Conservation (phyloP, 805 yeast species). For the Pichia kluyveri region DNA sequence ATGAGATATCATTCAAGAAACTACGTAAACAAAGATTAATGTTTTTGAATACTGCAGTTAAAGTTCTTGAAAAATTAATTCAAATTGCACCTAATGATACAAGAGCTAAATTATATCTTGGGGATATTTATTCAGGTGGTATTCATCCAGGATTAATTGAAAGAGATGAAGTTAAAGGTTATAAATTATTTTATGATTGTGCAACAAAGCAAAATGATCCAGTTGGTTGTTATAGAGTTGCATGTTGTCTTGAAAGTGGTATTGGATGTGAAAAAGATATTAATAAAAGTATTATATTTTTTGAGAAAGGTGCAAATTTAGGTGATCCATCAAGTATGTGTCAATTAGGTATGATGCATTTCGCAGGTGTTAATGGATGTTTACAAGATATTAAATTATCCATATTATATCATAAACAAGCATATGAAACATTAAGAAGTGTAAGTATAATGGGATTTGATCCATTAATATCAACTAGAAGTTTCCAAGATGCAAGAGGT, state of each 20-base stretch:
- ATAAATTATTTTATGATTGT: constrained; percentile 49
- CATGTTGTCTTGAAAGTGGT: constrained; percentile 63
- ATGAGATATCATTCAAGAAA: constrained; percentile 32
- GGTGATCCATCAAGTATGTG: constrained; percentile 65
- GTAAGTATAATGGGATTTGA: constrained; percentile 23
- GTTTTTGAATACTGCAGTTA: constrained; percentile 49
- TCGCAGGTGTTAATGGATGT: constrained; percentile 31
- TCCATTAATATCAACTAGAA: constrained; percentile 26
- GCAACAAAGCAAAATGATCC: constrained; percentile 45
- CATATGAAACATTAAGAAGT: constrained; percentile 19
- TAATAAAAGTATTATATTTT: constrained; percentile 43
- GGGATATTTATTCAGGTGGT: constrained; percentile 47
- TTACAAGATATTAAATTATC: constrained; percentile 21
- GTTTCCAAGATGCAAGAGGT: constrained; percentile 26
- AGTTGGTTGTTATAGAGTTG: constrained; percentile 59
- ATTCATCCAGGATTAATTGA: constrained; percentile 39
- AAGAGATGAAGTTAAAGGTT: constrained; percentile 52
- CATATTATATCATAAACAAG: constrained; percentile 21
- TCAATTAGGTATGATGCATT: constrained; percentile 57
- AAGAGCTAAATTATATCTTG: constrained; percentile 51
- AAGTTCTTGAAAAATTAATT: constrained; percentile 49
- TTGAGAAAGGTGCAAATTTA: constrained; percentile 49
- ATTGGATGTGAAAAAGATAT: constrained; percentile 39
- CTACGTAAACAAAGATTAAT: constrained; percentile 43
- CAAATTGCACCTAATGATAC: constrained; percentile 38